These are phyloP conservation scores for Prunus campanulata DNA, from an alignment of 306 rosid species.

Conservation along the genomic window DNA sequence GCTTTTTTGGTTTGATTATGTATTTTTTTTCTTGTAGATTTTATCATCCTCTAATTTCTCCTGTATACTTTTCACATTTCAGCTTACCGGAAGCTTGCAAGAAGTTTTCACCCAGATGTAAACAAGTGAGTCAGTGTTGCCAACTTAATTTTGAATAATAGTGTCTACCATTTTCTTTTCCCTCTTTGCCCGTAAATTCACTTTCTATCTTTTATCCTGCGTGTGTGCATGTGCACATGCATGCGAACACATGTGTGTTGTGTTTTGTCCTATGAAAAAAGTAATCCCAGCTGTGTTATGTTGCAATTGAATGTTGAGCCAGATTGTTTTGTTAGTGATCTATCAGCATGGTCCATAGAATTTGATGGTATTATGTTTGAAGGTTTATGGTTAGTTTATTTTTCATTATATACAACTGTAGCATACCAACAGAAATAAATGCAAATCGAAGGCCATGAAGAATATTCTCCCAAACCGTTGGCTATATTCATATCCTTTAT, in stretches of 20 bases:
- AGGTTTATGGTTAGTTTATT: conserved; percentile 1
- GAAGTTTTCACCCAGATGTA: conserved; percentile 93
- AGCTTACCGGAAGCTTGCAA: conserved; percentile 97
- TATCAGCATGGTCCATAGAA: background rate
- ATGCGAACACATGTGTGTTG: background rate
- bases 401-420: background rate
- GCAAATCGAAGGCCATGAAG: background rate
- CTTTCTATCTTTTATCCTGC: background rate
- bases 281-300: background rate
- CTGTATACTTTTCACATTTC: conserved; percentile 34
- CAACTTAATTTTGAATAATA: background rate
- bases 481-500: background rate
- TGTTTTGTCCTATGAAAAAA: background rate
- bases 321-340: background rate
- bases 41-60: background rate
- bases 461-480: background rate
- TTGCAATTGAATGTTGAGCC: background rate
- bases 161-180: background rate
- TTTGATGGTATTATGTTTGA: background rate
- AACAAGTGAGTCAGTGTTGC: conserved; percentile 69
- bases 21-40: background rate
- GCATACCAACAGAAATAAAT: background rate
- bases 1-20: background rate
- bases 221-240: background rate
- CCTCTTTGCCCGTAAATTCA: conserved; percentile 7